These are phyloP conservation scores for Saccharomycopsis capsularis DNA, from an alignment of 805 yeast species.

Conservation along the genomic window DNA sequence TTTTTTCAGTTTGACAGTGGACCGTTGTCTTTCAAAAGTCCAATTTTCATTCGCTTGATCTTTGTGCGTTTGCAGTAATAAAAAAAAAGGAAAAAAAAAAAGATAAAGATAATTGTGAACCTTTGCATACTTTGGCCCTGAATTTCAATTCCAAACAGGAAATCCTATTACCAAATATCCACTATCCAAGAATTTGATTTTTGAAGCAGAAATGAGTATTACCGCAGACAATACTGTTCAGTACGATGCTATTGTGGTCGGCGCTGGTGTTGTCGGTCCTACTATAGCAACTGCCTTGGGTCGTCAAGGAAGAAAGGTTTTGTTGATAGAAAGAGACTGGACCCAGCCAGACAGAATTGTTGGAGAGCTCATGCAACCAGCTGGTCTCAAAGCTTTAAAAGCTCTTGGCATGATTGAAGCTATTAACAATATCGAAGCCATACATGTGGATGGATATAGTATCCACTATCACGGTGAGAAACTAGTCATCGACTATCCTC, in stretches of 20 bases:
- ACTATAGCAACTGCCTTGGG: slow-evolving; percentile 86
- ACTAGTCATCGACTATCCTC: slow-evolving; percentile 65
- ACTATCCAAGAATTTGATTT: too few species aligned
- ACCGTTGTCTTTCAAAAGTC: too few species aligned
- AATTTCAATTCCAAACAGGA: too few species aligned
- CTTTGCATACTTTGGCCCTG: too few species aligned
- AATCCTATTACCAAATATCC: too few species aligned
- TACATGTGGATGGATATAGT: slow-evolving; percentile 72
- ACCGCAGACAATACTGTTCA: slow-evolving; percentile 12
- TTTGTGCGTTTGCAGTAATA: too few species aligned
- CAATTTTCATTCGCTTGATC: too few species aligned
- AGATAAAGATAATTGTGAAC: too few species aligned
- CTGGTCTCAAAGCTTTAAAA: slow-evolving; percentile 79
- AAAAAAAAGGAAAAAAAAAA: too few species aligned
- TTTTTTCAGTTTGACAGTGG: too few species aligned
- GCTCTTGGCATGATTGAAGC: slow-evolving; percentile 79
- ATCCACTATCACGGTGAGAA: slow-evolving; percentile 56
- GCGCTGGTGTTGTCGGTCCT: slow-evolving; percentile 99
- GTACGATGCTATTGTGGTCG: slow-evolving; percentile 83
- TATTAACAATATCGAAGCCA: slow-evolving; percentile 69
- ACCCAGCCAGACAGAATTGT: slow-evolving; percentile 90
- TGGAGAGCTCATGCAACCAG: slow-evolving; percentile 96
- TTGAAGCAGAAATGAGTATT: too few species aligned
- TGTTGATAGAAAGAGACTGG: slow-evolving; percentile 80
- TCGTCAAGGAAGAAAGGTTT: slow-evolving; percentile 78